phyloP scores from a whole-genome alignment of 2,329 filamentous ascomycete species.

The Diaporthe capsici region DNA sequence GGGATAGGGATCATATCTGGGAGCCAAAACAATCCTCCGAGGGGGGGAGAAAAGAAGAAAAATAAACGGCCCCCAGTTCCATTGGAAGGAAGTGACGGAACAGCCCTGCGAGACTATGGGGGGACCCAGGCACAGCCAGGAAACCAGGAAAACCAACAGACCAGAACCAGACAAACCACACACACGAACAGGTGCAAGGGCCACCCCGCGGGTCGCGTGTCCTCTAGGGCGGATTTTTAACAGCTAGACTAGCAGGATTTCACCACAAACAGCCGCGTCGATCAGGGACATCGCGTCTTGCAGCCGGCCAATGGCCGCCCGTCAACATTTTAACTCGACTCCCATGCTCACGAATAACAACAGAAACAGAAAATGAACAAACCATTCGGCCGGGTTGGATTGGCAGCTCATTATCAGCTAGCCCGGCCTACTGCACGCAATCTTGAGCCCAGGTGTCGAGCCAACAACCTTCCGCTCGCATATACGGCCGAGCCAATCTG shows the following conservation, averaged over 20 bases:
- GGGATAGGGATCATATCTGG: not conserved
- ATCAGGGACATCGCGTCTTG: slow-evolving; percentile 32
- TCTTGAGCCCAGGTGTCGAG: not conserved
- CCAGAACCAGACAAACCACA: slow-evolving; percentile 11
- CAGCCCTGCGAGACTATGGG: not conserved
- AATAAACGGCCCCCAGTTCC: not conserved
- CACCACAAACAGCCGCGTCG: slow-evolving; percentile 26
- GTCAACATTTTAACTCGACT: not conserved
- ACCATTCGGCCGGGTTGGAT: not conserved
- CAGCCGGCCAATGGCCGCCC: slow-evolving; percentile 7
- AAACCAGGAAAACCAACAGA: not conserved
- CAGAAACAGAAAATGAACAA: not conserved
- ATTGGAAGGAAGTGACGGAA: not conserved
- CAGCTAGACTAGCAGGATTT: not conserved
- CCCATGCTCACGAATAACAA: not conserved
- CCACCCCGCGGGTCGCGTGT: slow-evolving; percentile 13
- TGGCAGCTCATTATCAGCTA: not conserved
- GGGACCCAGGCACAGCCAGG: not conserved
- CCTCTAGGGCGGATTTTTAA: not conserved
- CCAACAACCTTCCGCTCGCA: not conserved
- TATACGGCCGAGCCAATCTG: slow-evolving; percentile 27
- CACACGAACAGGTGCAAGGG: not conserved
- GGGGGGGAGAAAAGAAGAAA: not conserved
- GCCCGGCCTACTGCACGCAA: slow-evolving; percentile 5
- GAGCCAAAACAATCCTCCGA: not conserved